Evolutionary conservation across 2,329 filamentous ascomycete species (phyloP), one percentile per base, ranked within the genome.

Genomic region (Polytolypa hystricis): DNA sequence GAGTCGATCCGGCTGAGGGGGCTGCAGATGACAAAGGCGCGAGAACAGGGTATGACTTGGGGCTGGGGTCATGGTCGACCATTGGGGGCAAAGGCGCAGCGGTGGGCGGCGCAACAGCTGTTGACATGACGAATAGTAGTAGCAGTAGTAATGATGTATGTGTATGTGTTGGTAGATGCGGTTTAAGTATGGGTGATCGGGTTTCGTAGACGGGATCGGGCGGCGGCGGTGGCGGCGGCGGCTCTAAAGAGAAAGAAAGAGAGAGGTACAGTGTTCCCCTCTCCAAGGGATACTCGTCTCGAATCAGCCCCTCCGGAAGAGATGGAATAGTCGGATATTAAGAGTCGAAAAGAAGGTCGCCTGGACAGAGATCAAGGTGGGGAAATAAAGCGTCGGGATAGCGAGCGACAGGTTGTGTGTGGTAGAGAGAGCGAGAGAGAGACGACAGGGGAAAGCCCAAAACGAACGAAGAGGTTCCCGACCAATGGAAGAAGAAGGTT

Each of bases 71-170:
- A 40, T 56, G 58, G 42, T 58, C 55, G 44, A 65, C 62, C 40
- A 62, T 55, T 43, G 62, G 56, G 33, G 61, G 54, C 48, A 67
- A 54, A 35, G 65, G 54, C 42, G 64, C 56, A 35, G 58, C 54
- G 35, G 61, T 51, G 33, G 61, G 58, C 48, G 64, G 56, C 42
- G 64, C 66, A 47, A 69, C 65, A 33, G 60, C 65, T 39, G 65
- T 68, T 41, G 65, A 67, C 65, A 69, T 69, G 43, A 41, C 14
- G 14, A n/a, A n/a, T n/a, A 26, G 23, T 8, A 26, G 8, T 26
- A 8, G 8, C 23, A n/a, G 8, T 26, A 26, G 23, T n/a, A 8
- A 26, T 8, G 8, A 26, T 26, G n/a, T 26, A 8, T 8, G 23
- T n/a, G 8, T 26, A 26, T 8, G n/a, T 26, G 23, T n/a, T 8